phyloP scores from a whole-genome alignment of 768 basidiomycete species.

The Xerocomellus dryophilus region DNA sequence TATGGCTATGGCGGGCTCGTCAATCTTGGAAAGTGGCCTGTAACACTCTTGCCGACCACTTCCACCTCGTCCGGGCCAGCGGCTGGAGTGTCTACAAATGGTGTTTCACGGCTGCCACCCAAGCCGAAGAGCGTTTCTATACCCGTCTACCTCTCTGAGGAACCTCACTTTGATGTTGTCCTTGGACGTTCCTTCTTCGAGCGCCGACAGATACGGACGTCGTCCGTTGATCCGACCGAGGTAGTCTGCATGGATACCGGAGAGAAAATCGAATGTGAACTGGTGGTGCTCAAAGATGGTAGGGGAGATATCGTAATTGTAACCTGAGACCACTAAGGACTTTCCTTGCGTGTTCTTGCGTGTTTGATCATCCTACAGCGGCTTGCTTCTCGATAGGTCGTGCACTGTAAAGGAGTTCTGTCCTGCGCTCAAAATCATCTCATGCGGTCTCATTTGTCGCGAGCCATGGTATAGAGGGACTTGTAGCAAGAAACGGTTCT shows the following conservation, averaged over 20 bases:
- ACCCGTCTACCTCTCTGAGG: slow-evolving; percentile 86
- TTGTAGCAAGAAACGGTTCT: neutral
- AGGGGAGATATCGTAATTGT: slow-evolving; percentile 88
- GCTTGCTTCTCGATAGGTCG: too few relatives aligned
- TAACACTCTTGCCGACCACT: slow-evolving; percentile 52
- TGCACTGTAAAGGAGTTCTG: too few relatives aligned
- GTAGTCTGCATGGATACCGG: slow-evolving; percentile 91
- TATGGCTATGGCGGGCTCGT: slow-evolving; percentile 93
- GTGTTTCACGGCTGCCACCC: neutral
- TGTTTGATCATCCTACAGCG: neutral
- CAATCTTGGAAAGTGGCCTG: slow-evolving; percentile 83
- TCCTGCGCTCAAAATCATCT: neutral
- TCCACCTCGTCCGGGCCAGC: neutral
- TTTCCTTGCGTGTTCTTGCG: neutral
- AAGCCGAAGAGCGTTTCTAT: slow-evolving; percentile 45
- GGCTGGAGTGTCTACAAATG: neutral
- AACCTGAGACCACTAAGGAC: slow-evolving; percentile 37
- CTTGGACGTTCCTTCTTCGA: slow-evolving; percentile 85
- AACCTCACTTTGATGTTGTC: slow-evolving; percentile 94
- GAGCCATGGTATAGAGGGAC: neutral
- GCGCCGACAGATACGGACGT: slow-evolving; percentile 77
- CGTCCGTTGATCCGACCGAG: slow-evolving; percentile 80
- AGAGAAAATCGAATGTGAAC: slow-evolving; percentile 87
- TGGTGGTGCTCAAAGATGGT: slow-evolving; percentile 90
- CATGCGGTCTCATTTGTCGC: neutral